Conservation (phyloP, 2,329 filamentous ascomycete species). For the Stemphylium vesicarium region DNA sequence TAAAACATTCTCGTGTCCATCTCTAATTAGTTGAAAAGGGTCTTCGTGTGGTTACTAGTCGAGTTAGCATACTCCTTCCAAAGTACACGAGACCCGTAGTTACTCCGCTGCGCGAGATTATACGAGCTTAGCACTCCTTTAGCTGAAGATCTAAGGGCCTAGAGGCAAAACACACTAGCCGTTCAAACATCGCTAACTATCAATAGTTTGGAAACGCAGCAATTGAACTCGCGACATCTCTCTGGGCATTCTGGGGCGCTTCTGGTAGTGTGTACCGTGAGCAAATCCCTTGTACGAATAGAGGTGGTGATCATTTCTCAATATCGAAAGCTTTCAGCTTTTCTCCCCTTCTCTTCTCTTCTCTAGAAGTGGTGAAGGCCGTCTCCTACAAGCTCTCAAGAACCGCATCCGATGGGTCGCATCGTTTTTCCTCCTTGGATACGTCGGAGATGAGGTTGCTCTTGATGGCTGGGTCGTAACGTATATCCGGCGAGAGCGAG, state of each 20-base stretch:
- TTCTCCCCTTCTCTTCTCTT: too few species aligned
- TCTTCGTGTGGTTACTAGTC: too few species aligned
- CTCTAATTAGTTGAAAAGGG: too few species aligned
- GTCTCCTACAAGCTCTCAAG: conserved; percentile 56
- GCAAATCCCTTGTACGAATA: conserved; percentile 48
- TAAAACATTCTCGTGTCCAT: too few species aligned
- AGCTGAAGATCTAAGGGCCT: too few species aligned
- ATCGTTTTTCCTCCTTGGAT: conserved; percentile 74
- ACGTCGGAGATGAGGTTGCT: conserved; percentile 77
- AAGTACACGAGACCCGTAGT: too few species aligned
- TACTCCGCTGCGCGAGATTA: too few species aligned
- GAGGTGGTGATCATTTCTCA: conserved; percentile 49
- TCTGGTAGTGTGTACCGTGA: conserved; percentile 63
- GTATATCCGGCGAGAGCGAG: conserved; percentile 78
- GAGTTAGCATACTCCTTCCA: too few species aligned
- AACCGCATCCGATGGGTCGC: conserved; percentile 69
- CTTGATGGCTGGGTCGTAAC: conserved; percentile 80
- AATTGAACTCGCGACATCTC: conserved; percentile 61
- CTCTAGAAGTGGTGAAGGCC: conserved; percentile 53
- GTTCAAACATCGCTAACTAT: not conserved
- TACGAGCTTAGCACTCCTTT: too few species aligned
- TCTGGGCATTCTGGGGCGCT: conserved; percentile 66
- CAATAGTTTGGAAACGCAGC: conserved; percentile 52
- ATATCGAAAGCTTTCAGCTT: too few species aligned
- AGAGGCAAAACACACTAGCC: too few species aligned